Conservation (phyloP, 441 rosid species). For the Geranium incanum region DNA sequence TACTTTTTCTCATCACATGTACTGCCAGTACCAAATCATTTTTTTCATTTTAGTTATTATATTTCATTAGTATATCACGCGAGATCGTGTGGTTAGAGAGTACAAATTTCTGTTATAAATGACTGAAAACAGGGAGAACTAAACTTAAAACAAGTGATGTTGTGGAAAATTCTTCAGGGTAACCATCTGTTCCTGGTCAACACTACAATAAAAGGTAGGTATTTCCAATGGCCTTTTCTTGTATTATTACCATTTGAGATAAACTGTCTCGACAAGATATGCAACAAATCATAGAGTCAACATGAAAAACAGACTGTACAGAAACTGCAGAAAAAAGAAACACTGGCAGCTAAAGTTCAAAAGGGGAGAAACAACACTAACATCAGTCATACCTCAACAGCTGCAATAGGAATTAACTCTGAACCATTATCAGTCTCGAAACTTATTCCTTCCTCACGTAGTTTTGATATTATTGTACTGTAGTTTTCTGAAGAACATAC, state of each 20-base stretch:
- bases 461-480: slow-evolving; percentile 48
- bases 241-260: too few species aligned
- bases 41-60: too few species aligned
- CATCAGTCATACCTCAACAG: slow-evolving; percentile 51
- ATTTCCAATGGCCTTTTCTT: too few species aligned
- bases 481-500: slow-evolving; percentile 70
- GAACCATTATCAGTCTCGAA: slow-evolving; percentile 91
- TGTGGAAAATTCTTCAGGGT: too few species aligned
- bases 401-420: slow-evolving; percentile 61
- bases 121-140: not conserved
- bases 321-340: slow-evolving; percentile 10
- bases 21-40: too few species aligned
- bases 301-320: not conserved
- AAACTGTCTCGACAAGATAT: too few species aligned
- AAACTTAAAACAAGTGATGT: not conserved
- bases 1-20: too few species aligned
- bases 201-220: too few species aligned
- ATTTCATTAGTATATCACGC: too few species aligned
- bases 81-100: too few species aligned
- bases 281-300: not conserved
- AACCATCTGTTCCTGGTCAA: too few species aligned
- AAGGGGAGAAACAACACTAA: not conserved
- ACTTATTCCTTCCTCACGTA: slow-evolving; percentile 59
- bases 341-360: not conserved
- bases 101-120: too few species aligned